Conservation (phyloP, 2,329 filamentous ascomycete species). For the Diaporthe eres region DNA sequence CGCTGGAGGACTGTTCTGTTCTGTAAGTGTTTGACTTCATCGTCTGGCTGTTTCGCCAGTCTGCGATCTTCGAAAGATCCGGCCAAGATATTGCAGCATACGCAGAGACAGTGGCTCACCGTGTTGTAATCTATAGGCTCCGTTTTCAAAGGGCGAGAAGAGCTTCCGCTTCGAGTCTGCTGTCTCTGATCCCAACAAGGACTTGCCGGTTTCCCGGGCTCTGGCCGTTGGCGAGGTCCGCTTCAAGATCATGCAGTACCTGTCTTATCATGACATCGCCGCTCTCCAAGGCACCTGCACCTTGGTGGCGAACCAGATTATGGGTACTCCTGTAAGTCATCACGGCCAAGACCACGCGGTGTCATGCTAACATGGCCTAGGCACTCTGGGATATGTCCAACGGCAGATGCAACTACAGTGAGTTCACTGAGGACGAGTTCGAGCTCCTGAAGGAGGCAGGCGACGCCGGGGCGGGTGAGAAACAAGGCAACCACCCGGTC, state of each 20-base stretch:
- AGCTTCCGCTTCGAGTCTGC: not conserved
- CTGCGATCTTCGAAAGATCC: no score
- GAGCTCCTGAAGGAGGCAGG: not conserved
- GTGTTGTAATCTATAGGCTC: not conserved
- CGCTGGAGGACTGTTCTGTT: slow-evolving; percentile 3
- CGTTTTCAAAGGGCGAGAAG: slow-evolving; percentile 15
- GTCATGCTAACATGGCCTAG: not conserved
- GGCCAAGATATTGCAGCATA: not conserved
- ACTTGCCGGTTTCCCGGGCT: not conserved
- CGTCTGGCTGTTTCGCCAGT: fast-evolving
- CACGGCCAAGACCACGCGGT: not conserved
- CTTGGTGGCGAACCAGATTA: not conserved
- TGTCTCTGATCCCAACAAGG: not conserved
- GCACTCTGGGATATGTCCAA: slow-evolving; percentile 23
- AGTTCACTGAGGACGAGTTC: slow-evolving; percentile 31
- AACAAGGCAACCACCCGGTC: not conserved
- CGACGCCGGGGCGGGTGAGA: not conserved
- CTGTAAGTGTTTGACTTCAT: not conserved
- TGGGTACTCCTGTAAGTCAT: slow-evolving; percentile 10
- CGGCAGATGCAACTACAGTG: slow-evolving; percentile 13
- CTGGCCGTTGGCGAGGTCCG: not conserved
- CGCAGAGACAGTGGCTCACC: not conserved
- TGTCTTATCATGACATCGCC: slow-evolving; percentile 31
- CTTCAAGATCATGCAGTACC: slow-evolving; percentile 1
- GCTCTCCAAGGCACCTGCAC: slow-evolving; percentile 25